Percentiles rank a stretch among this genome's conserved stretches.
These are phyloP conservation scores for Nicotiana rustica DNA, from an alignment of 305 asterid genomes.

Conservation along the genomic window DNA sequence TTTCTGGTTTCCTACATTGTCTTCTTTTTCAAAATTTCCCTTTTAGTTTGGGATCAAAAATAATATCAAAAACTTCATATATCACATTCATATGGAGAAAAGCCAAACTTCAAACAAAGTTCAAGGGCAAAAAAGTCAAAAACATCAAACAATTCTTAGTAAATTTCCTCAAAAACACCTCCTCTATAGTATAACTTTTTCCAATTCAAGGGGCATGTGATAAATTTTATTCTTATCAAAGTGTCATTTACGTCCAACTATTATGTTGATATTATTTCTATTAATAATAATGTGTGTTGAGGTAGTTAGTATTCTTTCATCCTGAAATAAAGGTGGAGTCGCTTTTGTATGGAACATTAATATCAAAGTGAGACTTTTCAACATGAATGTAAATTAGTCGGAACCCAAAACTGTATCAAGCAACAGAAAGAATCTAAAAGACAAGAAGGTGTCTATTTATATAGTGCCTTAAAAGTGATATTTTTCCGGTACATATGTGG, in stretches of 20 bases:
- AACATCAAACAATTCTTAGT: neutral
- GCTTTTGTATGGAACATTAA: no score
- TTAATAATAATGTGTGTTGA: neutral
- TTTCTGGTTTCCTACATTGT: neutral
- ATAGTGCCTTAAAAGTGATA: no score
- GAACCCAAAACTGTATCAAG: no score
- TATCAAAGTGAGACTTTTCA: no score
- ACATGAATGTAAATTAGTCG: no score
- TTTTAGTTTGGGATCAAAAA: neutral
- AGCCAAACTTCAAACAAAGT: neutral
- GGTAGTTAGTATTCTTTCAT: no score
- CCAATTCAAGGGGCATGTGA: neutral
- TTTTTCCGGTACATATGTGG: no score
- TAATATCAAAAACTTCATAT: neutral
- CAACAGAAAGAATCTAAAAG: no score
- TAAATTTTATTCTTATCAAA: neutral
- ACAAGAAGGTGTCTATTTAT: no score
- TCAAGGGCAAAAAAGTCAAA: constrained; percentile 5
- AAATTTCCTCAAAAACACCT: neutral
- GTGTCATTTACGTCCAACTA: neutral
- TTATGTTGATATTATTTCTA: neutral
- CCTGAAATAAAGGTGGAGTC: no score
- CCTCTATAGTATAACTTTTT: neutral
- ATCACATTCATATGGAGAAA: no score
- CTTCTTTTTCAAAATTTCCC: neutral